Evolutionary conservation across 2,329 filamentous ascomycete species (phyloP).

Genomic region (Diaporthe vexans): DNA sequence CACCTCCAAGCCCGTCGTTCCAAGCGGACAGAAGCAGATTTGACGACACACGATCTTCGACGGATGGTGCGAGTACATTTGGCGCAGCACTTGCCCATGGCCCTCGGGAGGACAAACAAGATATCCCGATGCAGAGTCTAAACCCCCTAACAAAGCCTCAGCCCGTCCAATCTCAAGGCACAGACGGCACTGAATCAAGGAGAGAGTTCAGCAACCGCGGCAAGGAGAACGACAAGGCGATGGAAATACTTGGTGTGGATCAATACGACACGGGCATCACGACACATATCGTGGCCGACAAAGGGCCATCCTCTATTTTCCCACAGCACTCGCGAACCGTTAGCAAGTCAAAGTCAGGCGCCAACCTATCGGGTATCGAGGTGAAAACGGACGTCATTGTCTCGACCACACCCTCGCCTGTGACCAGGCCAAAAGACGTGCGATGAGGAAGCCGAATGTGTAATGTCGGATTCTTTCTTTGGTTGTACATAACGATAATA

Average conservation of each 20-base stretch:
- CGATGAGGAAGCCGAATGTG: not conserved
- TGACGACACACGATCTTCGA: conserved; percentile 3
- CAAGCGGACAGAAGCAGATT: conserved; percentile 1
- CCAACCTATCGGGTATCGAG: conserved; percentile 26
- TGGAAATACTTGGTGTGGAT: conserved; percentile 29
- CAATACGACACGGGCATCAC: conserved; percentile 23
- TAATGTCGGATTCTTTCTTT: not conserved
- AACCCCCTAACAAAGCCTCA: not conserved
- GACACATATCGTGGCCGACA: conserved; percentile 34
- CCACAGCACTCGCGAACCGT: conserved; percentile 10
- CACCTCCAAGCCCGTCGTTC: conserved; percentile 14
- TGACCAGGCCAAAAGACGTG: conserved; percentile 7
- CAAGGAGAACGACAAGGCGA: conserved; percentile 31
- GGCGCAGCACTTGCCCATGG: not conserved
- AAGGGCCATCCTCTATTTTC: conserved; percentile 14
- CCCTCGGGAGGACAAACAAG: not conserved
- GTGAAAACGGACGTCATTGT: conserved; percentile 36
- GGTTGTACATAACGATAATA: conserved; percentile 8
- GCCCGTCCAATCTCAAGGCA: not conserved
- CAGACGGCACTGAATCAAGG: not conserved
- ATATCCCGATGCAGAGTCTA: conserved; percentile 25
- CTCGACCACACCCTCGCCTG: conserved; percentile 26
- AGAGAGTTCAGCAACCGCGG: not conserved
- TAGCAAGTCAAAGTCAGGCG: not conserved
- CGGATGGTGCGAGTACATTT: not conserved